A percentile compares a stretch with the other conserved stretches of the same genome.
These are phyloP conservation scores for Fusarium nematophilum DNA, from an alignment of 2,329 filamentous ascomycete genomes.

Conservation along the genomic window DNA sequence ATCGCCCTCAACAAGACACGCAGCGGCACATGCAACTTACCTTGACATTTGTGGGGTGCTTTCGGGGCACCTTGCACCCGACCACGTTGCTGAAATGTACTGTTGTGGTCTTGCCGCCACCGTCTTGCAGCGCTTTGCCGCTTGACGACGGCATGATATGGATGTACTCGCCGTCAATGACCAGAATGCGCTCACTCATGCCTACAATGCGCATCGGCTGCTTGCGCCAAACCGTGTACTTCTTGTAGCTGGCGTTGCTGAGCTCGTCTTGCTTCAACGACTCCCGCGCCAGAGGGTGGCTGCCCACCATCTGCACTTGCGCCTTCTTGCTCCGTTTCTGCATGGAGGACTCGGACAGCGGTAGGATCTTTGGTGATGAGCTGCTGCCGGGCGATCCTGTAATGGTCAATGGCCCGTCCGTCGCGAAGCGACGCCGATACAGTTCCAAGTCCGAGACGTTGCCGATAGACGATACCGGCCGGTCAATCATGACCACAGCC, in stretches of 20 bases:
- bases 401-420: conserved; percentile 76
- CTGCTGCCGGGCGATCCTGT: conserved; percentile 75
- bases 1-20: background rate
- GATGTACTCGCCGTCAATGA: conserved; percentile 87
- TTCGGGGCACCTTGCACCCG: conserved; percentile 82
- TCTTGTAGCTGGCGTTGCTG: conserved; percentile 72
- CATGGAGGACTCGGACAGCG: conserved; percentile 58
- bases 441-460: conserved; percentile 81
- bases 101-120: conserved; percentile 77
- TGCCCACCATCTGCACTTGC: conserved; percentile 62
- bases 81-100: conserved; percentile 86
- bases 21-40: conserved; percentile 55
- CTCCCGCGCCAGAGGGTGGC: conserved; percentile 75
- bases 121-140: conserved; percentile 73
- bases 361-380: conserved; percentile 74
- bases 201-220: conserved; percentile 84
- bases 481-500: conserved; percentile 79
- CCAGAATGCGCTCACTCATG: conserved; percentile 79
- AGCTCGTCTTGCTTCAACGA: conserved; percentile 69
- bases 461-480: conserved; percentile 82
- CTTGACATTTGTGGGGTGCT: conserved; percentile 84
- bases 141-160: conserved; percentile 81
- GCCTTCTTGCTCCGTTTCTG: conserved; percentile 63
- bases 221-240: conserved; percentile 84
- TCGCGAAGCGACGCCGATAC: conserved; percentile 78